A percentile compares a stretch with the other conserved stretches of the same genome.
phyloP scores from a whole-genome alignment of 1,139 yeast genomes.

The Yamadazyma kanchanaburiensis region DNA sequence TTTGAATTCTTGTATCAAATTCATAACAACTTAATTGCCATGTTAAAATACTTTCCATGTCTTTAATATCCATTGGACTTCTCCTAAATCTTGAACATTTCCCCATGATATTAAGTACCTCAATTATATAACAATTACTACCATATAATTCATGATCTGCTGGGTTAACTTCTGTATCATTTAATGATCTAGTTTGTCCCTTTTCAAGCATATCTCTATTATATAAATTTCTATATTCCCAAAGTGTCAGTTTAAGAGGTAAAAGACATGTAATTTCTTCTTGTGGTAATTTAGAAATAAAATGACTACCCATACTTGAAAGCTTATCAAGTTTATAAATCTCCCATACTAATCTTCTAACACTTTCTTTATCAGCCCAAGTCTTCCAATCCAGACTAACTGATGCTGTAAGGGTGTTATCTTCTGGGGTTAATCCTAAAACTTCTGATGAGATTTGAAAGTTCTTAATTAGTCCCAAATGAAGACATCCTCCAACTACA shows the following conservation, averaged over 20 bases:
- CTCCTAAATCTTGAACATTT: slow-evolving; percentile 11
- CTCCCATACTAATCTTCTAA: slow-evolving; percentile 25
- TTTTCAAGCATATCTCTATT: slow-evolving; percentile 7
- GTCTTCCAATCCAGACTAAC: slow-evolving; percentile 13
- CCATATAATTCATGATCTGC: slow-evolving; percentile 9
- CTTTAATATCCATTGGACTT: slow-evolving; percentile 13
- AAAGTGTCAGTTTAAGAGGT: slow-evolving; percentile 10
- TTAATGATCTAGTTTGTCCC: slow-evolving; percentile 9
- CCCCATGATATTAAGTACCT: slow-evolving; percentile 14
- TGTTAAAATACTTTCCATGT: slow-evolving; percentile 12
- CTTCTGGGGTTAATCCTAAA: slow-evolving; percentile 1
- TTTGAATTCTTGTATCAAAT: slow-evolving; percentile 11
- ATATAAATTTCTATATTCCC: slow-evolving; percentile 8
- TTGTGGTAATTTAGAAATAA: slow-evolving; percentile 9
- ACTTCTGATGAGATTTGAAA: slow-evolving; percentile 2
- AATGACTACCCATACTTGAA: slow-evolving; percentile 13
- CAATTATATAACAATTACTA: slow-evolving; percentile 11
- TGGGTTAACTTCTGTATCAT: slow-evolving; percentile 1
- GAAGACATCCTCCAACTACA: slow-evolving; percentile 14
- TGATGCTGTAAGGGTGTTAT: slow-evolving; percentile 1
- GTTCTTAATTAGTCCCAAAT: slow-evolving; percentile 11
- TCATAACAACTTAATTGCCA: slow-evolving; percentile 16
- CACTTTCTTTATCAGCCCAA: slow-evolving; percentile 21
- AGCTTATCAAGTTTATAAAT: slow-evolving; percentile 20
- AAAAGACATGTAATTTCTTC: slow-evolving; percentile 8